Conservation (phyloP, 2,329 filamentous ascomycete genomes). For the Venturiaceae sp. region DNA sequence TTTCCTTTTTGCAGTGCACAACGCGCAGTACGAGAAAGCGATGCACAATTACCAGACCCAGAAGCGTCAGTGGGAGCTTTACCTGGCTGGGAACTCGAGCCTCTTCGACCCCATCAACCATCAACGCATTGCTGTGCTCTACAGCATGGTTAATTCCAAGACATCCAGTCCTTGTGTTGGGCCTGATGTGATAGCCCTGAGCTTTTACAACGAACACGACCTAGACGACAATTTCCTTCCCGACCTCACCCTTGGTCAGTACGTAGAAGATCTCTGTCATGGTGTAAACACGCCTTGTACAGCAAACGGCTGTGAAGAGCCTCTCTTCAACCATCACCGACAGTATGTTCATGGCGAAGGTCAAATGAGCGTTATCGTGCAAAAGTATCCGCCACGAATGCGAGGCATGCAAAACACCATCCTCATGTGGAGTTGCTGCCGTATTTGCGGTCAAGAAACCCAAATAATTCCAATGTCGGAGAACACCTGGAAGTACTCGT, state of each 20-base stretch:
- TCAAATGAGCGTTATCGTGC: slow-evolving; percentile 83
- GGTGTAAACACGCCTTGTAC: slow-evolving; percentile 68
- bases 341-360: slow-evolving; percentile 97
- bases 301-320: slow-evolving; percentile 75
- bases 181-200: slow-evolving; percentile 79
- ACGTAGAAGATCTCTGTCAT: slow-evolving; percentile 81
- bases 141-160: slow-evolving; percentile 86
- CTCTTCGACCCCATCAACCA: slow-evolving; percentile 93
- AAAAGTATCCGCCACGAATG: slow-evolving; percentile 59
- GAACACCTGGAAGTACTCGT: slow-evolving; percentile 95
- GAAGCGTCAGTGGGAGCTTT: slow-evolving; percentile 92
- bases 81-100: slow-evolving; percentile 77
- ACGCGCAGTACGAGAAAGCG: slow-evolving; percentile 94
- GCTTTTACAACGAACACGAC: slow-evolving; percentile 88
- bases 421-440: slow-evolving; percentile 96
- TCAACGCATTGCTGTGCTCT: slow-evolving; percentile 90
- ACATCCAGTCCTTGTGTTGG: slow-evolving; percentile 91
- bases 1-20: slow-evolving; percentile 86
- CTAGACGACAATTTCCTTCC: slow-evolving; percentile 59
- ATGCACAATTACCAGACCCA: slow-evolving; percentile 90
- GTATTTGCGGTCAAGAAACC: slow-evolving; percentile 82
- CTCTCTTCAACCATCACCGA: slow-evolving; percentile 85
- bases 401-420: slow-evolving; percentile 64
- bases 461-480: slow-evolving; percentile 86
- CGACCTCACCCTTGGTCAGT: slow-evolving; percentile 90